Conservation (phyloP, 108 stramenopile species). For the Conticribra guillardii region DNA sequence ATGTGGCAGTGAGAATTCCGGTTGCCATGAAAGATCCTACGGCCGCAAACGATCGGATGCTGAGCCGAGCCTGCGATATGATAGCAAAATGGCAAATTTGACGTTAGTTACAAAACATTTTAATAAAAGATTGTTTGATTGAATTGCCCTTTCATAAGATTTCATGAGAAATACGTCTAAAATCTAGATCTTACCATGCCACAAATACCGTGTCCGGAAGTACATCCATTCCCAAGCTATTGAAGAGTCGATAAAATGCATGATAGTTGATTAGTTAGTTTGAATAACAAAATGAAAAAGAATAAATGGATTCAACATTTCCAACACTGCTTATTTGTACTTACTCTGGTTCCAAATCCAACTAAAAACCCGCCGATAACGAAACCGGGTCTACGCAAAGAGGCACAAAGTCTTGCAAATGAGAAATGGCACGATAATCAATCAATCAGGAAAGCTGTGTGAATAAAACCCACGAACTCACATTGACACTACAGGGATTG, state of each 20-base stretch:
- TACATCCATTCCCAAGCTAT: conserved; percentile 58
- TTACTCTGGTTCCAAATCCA: conserved; percentile 40
- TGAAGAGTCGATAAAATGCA: background rate
- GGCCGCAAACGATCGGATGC: conserved; percentile 74
- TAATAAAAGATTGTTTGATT: too few species aligned
- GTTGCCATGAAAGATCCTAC: conserved; percentile 78
- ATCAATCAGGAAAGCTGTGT: background rate
- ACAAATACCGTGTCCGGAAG: background rate
- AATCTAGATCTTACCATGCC: too few species aligned
- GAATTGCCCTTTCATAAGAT: too few species aligned
- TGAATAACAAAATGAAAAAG: background rate
- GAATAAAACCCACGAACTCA: conserved; percentile 14
- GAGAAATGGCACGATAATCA: too few species aligned
- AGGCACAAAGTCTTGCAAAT: background rate
- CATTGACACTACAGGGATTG: conserved; percentile 27
- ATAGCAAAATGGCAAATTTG: too few species aligned
- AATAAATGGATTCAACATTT: background rate
- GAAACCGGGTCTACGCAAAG: conserved; percentile 41
- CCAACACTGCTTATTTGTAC: background rate
- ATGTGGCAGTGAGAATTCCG: conserved; percentile 53
- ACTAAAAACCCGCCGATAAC: conserved; percentile 70
- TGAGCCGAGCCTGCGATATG: conserved; percentile 78
- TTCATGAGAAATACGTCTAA: too few species aligned
- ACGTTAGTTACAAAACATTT: too few species aligned
- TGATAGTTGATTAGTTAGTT: too few species aligned